Conservation (phyloP, 805 yeast species). For the Starmerella floricola region DNA sequence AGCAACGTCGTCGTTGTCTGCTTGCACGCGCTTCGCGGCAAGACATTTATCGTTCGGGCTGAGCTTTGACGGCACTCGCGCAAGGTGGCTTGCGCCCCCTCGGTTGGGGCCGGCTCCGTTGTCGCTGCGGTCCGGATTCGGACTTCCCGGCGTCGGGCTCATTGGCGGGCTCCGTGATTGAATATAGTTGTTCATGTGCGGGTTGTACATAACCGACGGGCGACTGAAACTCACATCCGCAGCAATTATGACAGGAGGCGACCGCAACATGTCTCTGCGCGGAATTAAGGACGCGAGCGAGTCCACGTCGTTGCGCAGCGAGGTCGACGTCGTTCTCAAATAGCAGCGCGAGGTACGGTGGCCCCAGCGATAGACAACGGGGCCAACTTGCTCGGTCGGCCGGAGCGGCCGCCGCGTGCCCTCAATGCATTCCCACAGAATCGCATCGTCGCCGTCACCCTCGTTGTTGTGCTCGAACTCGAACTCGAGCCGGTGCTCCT, state of each 20-base stretch:
- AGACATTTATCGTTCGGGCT: conserved; percentile 12
- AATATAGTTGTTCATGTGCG: conserved; percentile 5
- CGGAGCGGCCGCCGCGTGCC: conserved; percentile 25
- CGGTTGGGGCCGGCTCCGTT: not conserved
- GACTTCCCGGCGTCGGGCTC: not conserved
- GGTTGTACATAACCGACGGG: conserved; percentile 17
- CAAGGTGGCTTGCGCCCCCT: not conserved
- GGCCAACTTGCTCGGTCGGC: conserved; percentile 19
- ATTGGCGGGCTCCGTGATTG: conserved; percentile 1
- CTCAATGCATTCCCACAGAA: conserved; percentile 26
- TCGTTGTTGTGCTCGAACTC: conserved; percentile 16
- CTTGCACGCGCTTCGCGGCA: conserved; percentile 4
- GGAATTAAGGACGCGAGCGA: conserved; percentile 28
- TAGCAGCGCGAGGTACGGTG: conserved; percentile 6
- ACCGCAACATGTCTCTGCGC: conserved; percentile 26
- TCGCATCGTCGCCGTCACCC: conserved; percentile 19
- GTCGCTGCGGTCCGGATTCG: too few relatives aligned
- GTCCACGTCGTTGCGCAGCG: conserved; percentile 20
- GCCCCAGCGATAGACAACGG: conserved; percentile 21
- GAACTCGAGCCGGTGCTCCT: conserved; percentile 27
- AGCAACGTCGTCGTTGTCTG: conserved; percentile 12
- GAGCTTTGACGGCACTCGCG: conserved; percentile 13
- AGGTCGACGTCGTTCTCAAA: conserved; percentile 20
- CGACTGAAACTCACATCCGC: conserved; percentile 19
- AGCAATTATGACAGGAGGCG: conserved; percentile 15